These are phyloP conservation scores for Stylosanthes scabra DNA, from an alignment of 331 rosid species.

Conservation along the genomic window DNA sequence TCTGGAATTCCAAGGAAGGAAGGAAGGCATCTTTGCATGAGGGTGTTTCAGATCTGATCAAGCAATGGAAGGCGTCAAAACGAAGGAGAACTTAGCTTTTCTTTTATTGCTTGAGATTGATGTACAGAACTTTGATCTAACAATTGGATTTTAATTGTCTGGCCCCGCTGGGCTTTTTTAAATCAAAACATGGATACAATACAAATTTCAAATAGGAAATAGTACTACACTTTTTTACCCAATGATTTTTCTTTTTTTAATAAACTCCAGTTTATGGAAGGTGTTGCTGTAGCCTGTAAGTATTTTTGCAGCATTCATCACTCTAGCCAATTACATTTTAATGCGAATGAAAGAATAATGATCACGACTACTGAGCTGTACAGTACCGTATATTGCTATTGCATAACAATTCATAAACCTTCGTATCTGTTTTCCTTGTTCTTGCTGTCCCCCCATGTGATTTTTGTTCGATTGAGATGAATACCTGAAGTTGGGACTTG, in stretches of 20 bases:
- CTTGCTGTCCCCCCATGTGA: neutral
- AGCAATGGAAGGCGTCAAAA: conserved; percentile 53
- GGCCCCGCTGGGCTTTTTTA: neutral
- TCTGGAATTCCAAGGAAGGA: conserved; percentile 71
- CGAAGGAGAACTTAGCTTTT: conserved; percentile 22
- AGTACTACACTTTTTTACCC: neutral
- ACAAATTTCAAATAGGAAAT: neutral
- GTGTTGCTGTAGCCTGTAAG: no score
- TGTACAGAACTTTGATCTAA: neutral
- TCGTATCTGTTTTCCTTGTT: no score
- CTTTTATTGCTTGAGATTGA: conserved; percentile 11
- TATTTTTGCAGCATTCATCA: neutral
- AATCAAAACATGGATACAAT: neutral
- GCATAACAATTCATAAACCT: no score
- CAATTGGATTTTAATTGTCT: neutral
- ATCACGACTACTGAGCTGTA: no score
- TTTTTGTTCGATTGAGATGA: neutral
- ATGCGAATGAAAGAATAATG: no score
- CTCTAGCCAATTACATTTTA: neutral
- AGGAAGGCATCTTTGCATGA: conserved; percentile 67
- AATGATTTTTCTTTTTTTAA: no score
- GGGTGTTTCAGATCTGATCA: conserved; percentile 51
- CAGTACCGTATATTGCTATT: no score
- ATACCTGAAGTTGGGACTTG: neutral
- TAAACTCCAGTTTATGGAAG: no score